phyloP scores from a whole-genome alignment of 352 stramenopile species.

The Globisporangium alternatum region DNA sequence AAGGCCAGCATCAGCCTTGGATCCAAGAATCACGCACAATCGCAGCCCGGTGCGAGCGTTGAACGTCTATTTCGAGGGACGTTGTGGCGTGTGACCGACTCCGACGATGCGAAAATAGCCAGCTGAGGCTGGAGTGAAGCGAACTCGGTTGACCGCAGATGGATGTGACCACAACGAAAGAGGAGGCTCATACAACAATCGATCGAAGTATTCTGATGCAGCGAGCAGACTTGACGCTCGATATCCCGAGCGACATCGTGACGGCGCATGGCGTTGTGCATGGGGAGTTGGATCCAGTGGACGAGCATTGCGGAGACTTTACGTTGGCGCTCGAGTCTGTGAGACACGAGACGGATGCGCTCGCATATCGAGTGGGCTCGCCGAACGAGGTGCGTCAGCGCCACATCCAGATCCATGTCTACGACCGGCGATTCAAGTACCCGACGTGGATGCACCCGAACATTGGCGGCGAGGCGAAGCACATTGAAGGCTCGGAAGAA shows the following conservation, averaged over 20 bases:
- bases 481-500: constrained; percentile 18
- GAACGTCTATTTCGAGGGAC: neutral
- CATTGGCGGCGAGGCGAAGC: constrained; percentile 44
- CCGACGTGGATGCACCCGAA: constrained; percentile 69
- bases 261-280: neutral
- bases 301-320: constrained; percentile 16
- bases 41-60: neutral
- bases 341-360: constrained; percentile 11
- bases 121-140: neutral
- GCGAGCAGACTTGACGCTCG: constrained; percentile 4
- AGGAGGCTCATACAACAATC: neutral
- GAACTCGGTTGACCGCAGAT: neutral
- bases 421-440: constrained; percentile 56
- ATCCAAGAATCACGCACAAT: neutral
- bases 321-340: constrained; percentile 15
- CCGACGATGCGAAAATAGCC: neutral
- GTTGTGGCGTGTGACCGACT: neutral
- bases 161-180: neutral
- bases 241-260: neutral
- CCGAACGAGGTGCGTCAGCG: constrained; percentile 48
- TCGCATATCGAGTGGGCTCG: constrained; percentile 27
- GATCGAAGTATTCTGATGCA: neutral
- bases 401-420: constrained; percentile 64
- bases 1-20: neutral
- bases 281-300: constrained; percentile 1